Base-by-base conservation (phyloP, 768 basidiomycete species). In the Phylloporus sp. region DNA sequence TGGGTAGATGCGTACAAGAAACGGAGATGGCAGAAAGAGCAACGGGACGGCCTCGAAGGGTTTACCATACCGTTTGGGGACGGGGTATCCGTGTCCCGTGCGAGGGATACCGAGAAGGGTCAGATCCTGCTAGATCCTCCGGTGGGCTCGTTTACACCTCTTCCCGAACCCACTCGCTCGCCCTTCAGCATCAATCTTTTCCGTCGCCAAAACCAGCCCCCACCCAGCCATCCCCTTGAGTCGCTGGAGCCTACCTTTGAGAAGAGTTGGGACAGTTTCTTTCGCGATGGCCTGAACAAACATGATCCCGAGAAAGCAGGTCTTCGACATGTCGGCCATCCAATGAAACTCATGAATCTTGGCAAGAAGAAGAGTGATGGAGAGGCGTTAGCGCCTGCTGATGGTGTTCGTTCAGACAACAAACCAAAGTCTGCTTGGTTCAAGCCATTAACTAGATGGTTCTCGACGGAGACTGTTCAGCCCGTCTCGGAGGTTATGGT, bases 11-110 rank as follows among this genome's bases (percentile, higher is more conserved):
- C 66, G 31, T 73, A 76, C 55, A 73, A 70, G 59, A 76, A 73
- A 49, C 71, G 72, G 58, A 76, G 67, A 63, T 86, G 79, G 74
- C 70, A 75, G 60, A 68, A 62, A 45, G 77, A 81, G 58, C 80
- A 82, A 62, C 73, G 78, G 45, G 68, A 69, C 1, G 78, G 74
- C 26, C 68, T 80, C 26, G 73, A 79, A 46, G 76, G 70, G 24
- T 67, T 80, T 52, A 63, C 61, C 59, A 61, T 63, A 48, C 65
- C 63, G 27, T 59, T 52, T 48, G 54, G 47, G 31, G 50, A 56
- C 4, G 52, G 51, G 44, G 39, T 56, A 59, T 47, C 45, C n/a
- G 43, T 34, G 59, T 46, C 58, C 49, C 58, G 50, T 50, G 48
- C 52, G 45, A 53, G 55, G 34, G 65, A 65, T 36, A 39, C 65